Evolutionary conservation across 2,329 filamentous ascomycete genomes (phyloP).

Genomic region (Ophiostoma novo-ulmi): DNA sequence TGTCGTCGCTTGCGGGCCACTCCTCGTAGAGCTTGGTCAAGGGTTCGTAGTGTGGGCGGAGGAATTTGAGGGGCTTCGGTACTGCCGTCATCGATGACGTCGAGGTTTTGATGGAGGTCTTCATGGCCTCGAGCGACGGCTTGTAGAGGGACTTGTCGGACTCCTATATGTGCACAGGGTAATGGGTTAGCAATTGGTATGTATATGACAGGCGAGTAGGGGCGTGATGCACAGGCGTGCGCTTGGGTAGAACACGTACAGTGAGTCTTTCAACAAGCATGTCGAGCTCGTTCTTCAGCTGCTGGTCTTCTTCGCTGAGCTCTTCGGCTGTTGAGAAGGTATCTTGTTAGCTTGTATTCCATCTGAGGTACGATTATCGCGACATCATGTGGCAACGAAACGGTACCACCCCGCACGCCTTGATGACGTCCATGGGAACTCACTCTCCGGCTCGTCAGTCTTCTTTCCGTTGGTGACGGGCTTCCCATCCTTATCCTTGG

Average conservation of each 20-base stretch:
- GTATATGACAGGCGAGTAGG: not conserved
- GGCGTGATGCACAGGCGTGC: not conserved
- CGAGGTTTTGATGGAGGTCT: slow-evolving; percentile 97
- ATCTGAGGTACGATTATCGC: not conserved
- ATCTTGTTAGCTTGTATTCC: not conserved
- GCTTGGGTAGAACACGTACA: slow-evolving; percentile 44
- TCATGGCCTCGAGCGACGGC: slow-evolving; percentile 89
- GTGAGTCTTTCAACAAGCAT: slow-evolving; percentile 95
- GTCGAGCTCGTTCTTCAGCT: slow-evolving; percentile 95
- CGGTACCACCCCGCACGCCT: not conserved
- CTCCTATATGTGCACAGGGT: slow-evolving; percentile 55
- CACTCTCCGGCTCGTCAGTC: slow-evolving; percentile 39
- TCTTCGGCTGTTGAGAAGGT: slow-evolving; percentile 58
- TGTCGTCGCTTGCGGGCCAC: slow-evolving; percentile 80
- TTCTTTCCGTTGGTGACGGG: slow-evolving; percentile 62
- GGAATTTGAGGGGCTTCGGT: slow-evolving; percentile 95
- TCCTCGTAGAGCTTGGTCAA: slow-evolving; percentile 82
- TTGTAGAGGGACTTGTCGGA: slow-evolving; percentile 83
- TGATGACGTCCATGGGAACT: slow-evolving; percentile 25
- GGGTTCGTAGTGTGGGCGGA: slow-evolving; percentile 91
- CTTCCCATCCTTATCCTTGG: slow-evolving; percentile 67
- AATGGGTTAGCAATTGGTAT: not conserved
- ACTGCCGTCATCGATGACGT: slow-evolving; percentile 99
- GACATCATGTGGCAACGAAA: not conserved
- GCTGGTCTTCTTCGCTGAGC: slow-evolving; percentile 94